These are phyloP conservation scores for Hygrophorus russula DNA, from an alignment of 768 basidiomycete genomes.

Conservation along the genomic window DNA sequence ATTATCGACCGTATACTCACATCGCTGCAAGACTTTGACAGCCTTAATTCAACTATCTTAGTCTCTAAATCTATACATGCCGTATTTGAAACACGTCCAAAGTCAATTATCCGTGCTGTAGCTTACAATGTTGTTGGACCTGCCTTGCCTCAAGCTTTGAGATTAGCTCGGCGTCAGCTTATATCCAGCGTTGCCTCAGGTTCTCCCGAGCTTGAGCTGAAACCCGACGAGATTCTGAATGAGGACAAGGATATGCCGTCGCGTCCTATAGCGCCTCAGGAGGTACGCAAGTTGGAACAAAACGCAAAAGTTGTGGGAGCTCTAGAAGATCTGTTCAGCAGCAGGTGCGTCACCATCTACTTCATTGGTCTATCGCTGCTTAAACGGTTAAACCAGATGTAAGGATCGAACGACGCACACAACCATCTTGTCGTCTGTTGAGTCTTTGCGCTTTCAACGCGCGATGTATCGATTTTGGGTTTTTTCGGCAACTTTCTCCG, in stretches of 20 bases:
- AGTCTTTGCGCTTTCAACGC: conserved; percentile 16
- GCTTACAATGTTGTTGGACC: conserved; percentile 17
- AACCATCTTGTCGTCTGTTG: conserved; percentile 11
- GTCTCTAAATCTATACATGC: conserved; percentile 14
- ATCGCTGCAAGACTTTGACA: conserved; percentile 12
- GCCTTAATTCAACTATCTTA: conserved; percentile 10
- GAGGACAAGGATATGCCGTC: not conserved
- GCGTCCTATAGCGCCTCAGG: conserved; percentile 3
- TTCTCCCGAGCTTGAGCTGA: not conserved
- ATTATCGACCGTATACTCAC: conserved; percentile 16
- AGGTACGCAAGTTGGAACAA: conserved; percentile 2
- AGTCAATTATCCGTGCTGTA: conserved; percentile 14
- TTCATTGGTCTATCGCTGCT: not conserved
- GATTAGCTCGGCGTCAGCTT: conserved; percentile 8
- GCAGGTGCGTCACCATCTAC: conserved; percentile 9
- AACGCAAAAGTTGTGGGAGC: conserved; percentile 4
- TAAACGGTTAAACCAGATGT: conserved; percentile 6
- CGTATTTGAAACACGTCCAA: conserved; percentile 13
- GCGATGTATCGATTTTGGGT: conserved; percentile 13
- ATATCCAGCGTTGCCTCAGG: not conserved
- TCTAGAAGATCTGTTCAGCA: conserved; percentile 16
- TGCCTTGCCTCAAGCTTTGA: conserved; percentile 15
- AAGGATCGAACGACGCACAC: conserved; percentile 14
- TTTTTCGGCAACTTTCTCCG: conserved; percentile 7
- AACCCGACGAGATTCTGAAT: conserved; percentile 1